A percentile compares a stretch with the other conserved stretches of the same genome.
These are phyloP conservation scores for Suhomyces faveliae DNA, from an alignment of 805 yeast genomes.

Conservation along the genomic window DNA sequence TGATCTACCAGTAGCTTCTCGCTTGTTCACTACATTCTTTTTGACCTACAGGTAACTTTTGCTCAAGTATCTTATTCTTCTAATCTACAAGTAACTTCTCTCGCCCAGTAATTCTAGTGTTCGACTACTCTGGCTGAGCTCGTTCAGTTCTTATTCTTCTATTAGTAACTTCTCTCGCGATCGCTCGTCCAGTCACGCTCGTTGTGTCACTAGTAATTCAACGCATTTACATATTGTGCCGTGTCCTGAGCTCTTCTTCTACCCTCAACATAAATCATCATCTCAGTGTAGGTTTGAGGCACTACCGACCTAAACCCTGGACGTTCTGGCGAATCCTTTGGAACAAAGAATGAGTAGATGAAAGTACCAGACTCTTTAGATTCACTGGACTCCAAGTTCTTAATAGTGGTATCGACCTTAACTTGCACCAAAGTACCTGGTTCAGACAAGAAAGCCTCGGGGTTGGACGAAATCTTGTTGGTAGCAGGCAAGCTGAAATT, in stretches of 20 bases:
- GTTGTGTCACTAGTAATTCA: no score
- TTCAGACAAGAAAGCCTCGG: constrained; percentile 59
- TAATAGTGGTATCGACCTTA: constrained; percentile 79
- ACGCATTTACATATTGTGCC: constrained; percentile 55
- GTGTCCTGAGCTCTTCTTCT: constrained; percentile 87
- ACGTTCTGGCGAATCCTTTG: constrained; percentile 47
- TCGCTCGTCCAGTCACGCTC: no score
- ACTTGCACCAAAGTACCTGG: constrained; percentile 92
- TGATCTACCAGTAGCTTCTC: no score
- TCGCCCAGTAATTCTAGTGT: no score
- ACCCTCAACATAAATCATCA: constrained; percentile 89
- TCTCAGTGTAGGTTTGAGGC: constrained; percentile 86
- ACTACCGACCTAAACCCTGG: constrained; percentile 75
- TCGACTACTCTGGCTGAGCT: no score
- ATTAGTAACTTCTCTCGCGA: no score
- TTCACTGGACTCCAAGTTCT: constrained; percentile 59
- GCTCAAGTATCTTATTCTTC: no score
- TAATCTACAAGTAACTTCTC: no score
- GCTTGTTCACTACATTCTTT: no score
- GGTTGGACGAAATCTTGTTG: constrained; percentile 50
- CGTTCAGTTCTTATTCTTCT: no score
- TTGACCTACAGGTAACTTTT: no score
- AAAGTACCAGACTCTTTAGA: constrained; percentile 80
- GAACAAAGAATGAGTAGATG: constrained; percentile 85
- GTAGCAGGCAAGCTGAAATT: constrained; percentile 58